Percentiles rank a stretch among this genome's conserved stretches.
Conservation (phyloP, 768 basidiomycete genomes). For the Tylopilus intermedius region DNA sequence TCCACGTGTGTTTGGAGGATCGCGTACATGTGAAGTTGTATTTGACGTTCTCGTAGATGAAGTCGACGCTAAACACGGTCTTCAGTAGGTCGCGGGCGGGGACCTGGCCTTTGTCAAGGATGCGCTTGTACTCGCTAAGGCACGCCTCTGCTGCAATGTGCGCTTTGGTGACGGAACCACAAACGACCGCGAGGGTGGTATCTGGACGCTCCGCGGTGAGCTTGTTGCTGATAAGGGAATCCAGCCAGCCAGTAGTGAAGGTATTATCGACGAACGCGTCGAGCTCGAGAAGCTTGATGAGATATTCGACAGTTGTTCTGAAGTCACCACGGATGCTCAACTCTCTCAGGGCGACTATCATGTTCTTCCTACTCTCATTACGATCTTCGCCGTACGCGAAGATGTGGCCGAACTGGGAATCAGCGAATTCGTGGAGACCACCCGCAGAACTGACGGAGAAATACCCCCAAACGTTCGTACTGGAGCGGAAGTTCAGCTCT, state of each 20-base stretch:
- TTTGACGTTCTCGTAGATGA: conserved; percentile 93
- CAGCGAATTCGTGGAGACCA: conserved; percentile 97
- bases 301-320: conserved; percentile 96
- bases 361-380: conserved; percentile 92
- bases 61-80: conserved; percentile 94
- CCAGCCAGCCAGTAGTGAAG: conserved; percentile 98
- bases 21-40: conserved; percentile 95
- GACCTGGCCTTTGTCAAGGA: conserved; percentile 97
- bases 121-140: conserved; percentile 87
- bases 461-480: conserved; percentile 99
- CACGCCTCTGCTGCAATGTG: conserved; percentile 86
- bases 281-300: conserved; percentile 94
- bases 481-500: conserved; percentile 98
- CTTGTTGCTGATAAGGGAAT: conserved; percentile 93
- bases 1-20: conserved; percentile 85
- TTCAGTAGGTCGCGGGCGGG: conserved; percentile 91
- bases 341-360: conserved; percentile 98
- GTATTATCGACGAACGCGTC: conserved; percentile 96
- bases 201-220: conserved; percentile 97
- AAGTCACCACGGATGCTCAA: conserved; percentile 98
- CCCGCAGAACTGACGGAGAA: conserved; percentile 95
- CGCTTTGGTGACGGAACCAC: conserved; percentile 94
- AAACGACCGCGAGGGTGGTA: conserved; percentile 86
- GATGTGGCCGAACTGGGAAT: conserved; percentile 99
- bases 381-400: conserved; percentile 98